Evolutionary conservation across 164 flowering plant genomes (phyloP), one percentile per base, ranked within the genome.

Genomic region (Aristolochia californica): DNA sequence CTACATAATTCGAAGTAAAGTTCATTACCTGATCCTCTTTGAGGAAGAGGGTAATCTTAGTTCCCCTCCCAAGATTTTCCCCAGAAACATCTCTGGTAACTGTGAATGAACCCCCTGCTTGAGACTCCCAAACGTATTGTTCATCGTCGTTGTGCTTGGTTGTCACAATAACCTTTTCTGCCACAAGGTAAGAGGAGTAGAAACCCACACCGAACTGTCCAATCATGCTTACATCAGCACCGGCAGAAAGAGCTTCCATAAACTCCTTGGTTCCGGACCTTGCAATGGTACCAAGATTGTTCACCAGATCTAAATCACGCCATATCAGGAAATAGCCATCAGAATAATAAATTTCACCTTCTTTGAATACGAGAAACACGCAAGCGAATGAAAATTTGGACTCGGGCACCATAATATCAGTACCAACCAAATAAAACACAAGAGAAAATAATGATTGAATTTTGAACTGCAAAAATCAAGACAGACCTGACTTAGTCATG

Each of bases 231-330:
- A 78, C 74, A 61, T 78, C 77, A 38, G 82, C 79, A 1, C 79
- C 79, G 12, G 79, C 79, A 17, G 59, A 59, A 43, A 74, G 45
- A 14, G 82, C 82, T 56, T 78, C 82, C 82, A 78, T 78, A 65
- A 78, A 78, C 62, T 78, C 83, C 67, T 76, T 78, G 15, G 83
- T 78, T 2, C 83, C 83, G 18, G 80, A 78, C 66, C 78, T 74
- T 5, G 83, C 80, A 60, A 78, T 78, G 13, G 80, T 78, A 3
- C 83, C 83, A 53, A 76, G 56, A 45, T 78, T 76, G 67, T 78
- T 78, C 68, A 75, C 82, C 76, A 75, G 48, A 48, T 78, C 82
- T 75, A 9, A 38, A 34, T 34, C 40, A 25, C 21, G n/a, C 34
- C 14, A 45, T 3, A 44, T 8, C 48, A 51, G 27, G 47, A 38